phyloP scores from a whole-genome alignment of 768 basidiomycete genomes.

The Russula earlei region DNA sequence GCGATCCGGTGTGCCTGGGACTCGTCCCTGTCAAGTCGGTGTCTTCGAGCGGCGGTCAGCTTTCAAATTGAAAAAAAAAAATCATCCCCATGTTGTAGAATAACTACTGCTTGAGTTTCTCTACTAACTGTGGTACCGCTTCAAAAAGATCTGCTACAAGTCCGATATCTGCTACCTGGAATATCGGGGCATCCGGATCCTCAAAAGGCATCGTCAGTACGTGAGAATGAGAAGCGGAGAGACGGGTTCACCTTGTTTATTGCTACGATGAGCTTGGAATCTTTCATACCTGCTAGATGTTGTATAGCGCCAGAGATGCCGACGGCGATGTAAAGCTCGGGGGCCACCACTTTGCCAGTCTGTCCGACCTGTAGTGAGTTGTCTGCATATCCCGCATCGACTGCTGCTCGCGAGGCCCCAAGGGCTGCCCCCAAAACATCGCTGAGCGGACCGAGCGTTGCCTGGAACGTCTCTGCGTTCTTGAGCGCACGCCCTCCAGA shows the following conservation, averaged over 20 bases:
- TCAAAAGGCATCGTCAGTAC: conserved; percentile 25
- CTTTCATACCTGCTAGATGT: conserved; percentile 99
- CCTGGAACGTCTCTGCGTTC: conserved; percentile 86
- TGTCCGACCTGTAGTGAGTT: conserved; percentile 99
- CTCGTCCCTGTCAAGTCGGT: not conserved
- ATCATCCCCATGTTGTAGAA: not conserved
- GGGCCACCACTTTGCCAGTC: conserved; percentile 97
- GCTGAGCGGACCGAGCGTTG: conserved; percentile 81
- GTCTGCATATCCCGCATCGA: conserved; percentile 96
- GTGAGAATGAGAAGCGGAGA: not conserved
- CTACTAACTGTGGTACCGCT: conserved; percentile 80
- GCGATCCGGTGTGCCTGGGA: not conserved
- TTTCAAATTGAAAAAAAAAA: not conserved
- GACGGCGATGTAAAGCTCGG: conserved; percentile 90
- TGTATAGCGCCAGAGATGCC: conserved; percentile 99
- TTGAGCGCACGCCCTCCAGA: conserved; percentile 95
- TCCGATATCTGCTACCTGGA: conserved; percentile 95
- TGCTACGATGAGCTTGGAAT: conserved; percentile 95
- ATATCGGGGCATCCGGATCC: conserved; percentile 97
- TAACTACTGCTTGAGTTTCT: conserved; percentile 58
- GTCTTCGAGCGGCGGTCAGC: not conserved
- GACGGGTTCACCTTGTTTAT: conserved; percentile 73
- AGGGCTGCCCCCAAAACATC: conserved; percentile 92
- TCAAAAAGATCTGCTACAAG: conserved; percentile 92
- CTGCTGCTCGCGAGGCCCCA: conserved; percentile 95